Evolutionary conservation across 768 basidiomycete genomes (phyloP).

Genomic region (Dacryopinax primogenitus): DNA sequence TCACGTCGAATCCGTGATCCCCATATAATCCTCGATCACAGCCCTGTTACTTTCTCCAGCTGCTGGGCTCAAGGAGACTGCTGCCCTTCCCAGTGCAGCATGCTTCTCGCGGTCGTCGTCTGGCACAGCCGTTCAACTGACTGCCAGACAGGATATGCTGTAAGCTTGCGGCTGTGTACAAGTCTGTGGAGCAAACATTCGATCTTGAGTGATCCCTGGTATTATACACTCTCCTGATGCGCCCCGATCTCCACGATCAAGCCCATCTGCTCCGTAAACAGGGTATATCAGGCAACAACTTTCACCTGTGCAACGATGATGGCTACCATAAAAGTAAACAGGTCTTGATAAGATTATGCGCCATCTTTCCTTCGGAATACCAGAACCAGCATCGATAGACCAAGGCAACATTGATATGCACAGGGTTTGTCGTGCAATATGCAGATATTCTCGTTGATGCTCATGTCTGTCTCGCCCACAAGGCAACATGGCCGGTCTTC

Average conservation of each 20-base stretch:
- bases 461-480: too few species aligned
- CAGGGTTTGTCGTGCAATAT: too few species aligned
- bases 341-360: background rate
- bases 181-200: background rate
- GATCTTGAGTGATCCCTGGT: background rate
- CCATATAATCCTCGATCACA: background rate
- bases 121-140: too few species aligned
- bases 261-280: background rate
- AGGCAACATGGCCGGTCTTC: background rate
- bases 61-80: background rate
- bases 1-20: background rate
- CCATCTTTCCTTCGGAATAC: too few species aligned
- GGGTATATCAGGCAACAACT: background rate
- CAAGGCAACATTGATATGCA: background rate
- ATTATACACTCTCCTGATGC: background rate
- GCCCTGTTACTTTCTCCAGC: background rate
- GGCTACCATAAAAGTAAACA: background rate
- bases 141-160: too few species aligned
- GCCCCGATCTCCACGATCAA: background rate
- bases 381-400: background rate
- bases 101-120: too few species aligned
- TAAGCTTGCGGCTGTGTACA: too few species aligned
- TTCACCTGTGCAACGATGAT: background rate
- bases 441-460: too few species aligned
- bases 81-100: background rate